A percentile compares a stretch with the other conserved stretches of the same genome.
phyloP scores from a whole-genome alignment of 148 eudicot genomes.

The Selenicereus undatus region DNA sequence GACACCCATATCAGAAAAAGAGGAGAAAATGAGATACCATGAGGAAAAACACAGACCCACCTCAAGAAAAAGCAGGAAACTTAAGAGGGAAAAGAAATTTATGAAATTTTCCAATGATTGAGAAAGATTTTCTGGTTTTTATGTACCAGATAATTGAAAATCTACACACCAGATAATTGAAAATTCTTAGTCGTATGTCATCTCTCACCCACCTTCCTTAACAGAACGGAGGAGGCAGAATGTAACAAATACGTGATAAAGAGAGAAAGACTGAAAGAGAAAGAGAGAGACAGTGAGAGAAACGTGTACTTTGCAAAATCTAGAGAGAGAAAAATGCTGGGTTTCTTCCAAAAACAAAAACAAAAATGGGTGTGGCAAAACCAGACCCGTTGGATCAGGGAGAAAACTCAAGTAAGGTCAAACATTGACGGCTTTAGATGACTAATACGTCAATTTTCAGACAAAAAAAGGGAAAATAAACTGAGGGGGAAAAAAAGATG shows the following conservation, averaged over 20 bases:
- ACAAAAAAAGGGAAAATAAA: neutral
- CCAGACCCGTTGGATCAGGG: conserved; percentile 17
- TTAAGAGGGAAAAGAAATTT: conserved; percentile 1
- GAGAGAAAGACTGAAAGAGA: conserved; percentile 16
- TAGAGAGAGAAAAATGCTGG: neutral
- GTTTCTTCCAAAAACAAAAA: conserved; percentile 13
- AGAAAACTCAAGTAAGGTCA: conserved; percentile 12
- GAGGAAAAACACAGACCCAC: conserved; percentile 15
- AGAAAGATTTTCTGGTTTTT: conserved; percentile 15
- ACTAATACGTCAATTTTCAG: conserved; percentile 23
- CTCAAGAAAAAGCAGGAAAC: neutral
- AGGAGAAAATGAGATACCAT: neutral
- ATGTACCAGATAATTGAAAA: neutral
- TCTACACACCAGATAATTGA: neutral
- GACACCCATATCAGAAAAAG: conserved; percentile 2
- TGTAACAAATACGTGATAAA: conserved; percentile 22
- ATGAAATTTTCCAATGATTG: conserved; percentile 13
- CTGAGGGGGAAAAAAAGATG: neutral
- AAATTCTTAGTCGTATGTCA: neutral
- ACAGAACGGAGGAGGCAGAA: conserved; percentile 15
- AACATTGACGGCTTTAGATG: conserved; percentile 22
- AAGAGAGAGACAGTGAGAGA: conserved; percentile 13
- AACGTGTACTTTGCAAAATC: conserved; percentile 26
- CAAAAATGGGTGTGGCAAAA: conserved; percentile 12
- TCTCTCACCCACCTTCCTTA: neutral